phyloP scores from a whole-genome alignment of 1,284 basidiomycete species.

The Trametes pubescens region DNA sequence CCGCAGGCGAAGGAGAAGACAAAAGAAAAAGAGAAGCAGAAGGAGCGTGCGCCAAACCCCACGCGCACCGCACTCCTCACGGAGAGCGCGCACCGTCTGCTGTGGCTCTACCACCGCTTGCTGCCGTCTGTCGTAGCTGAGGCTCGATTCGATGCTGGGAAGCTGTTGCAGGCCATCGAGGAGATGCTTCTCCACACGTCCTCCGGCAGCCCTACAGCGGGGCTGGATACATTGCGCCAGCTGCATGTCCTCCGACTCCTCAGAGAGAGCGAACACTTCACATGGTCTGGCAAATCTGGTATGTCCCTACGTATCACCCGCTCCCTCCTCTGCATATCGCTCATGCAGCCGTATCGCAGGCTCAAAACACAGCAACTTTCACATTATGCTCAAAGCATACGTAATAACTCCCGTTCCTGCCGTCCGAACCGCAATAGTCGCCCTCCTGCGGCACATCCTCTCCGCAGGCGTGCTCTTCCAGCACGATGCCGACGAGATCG shows the following conservation, averaged over 20 bases:
- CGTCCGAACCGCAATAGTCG: slow-evolving; percentile 62
- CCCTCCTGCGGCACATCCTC: slow-evolving; percentile 70
- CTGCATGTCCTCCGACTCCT: slow-evolving; percentile 84
- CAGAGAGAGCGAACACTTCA: slow-evolving; percentile 77
- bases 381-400: slow-evolving; percentile 74
- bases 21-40: slow-evolving; percentile 42
- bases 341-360: slow-evolving; percentile 40
- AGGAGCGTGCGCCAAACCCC: slow-evolving; percentile 38
- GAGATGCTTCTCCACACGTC: slow-evolving; percentile 30
- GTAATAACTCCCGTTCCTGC: slow-evolving; percentile 57
- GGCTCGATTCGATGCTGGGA: slow-evolving; percentile 86
- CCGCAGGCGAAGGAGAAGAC: slow-evolving; percentile 37
- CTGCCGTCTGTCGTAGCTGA: slow-evolving; percentile 81
- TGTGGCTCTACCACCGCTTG: slow-evolving; percentile 86
- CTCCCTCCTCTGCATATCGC: neutral
- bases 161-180: slow-evolving; percentile 68
- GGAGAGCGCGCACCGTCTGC: slow-evolving; percentile 80
- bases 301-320: slow-evolving; percentile 29
- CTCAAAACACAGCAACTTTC: slow-evolving; percentile 62
- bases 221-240: slow-evolving; percentile 70
- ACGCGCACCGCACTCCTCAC: slow-evolving; percentile 67
- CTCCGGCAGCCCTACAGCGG: slow-evolving; percentile 35
- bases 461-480: slow-evolving; percentile 82
- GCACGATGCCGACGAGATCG: slow-evolving; percentile 77
- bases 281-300: slow-evolving; percentile 81